Evolutionary conservation across 2,329 filamentous ascomycete genomes (phyloP).

Genomic region (Clonostachys chloroleuca): DNA sequence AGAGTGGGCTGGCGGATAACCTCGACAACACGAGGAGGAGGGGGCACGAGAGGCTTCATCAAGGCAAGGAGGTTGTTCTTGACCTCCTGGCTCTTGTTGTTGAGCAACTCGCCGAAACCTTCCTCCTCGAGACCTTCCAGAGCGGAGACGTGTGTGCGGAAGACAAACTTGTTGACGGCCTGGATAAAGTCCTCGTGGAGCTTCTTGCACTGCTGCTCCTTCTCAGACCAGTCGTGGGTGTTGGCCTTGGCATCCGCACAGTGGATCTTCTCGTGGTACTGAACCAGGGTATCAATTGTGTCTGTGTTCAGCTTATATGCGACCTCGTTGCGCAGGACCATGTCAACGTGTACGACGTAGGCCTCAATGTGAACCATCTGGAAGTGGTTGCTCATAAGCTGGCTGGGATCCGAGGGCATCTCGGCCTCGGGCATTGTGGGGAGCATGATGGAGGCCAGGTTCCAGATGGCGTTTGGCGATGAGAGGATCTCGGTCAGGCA

Average conservation of each 20-base stretch:
- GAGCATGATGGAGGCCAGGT: conserved; percentile 86
- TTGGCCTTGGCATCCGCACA: conserved; percentile 84
- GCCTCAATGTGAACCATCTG: conserved; percentile 91
- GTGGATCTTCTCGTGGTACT: conserved; percentile 95
- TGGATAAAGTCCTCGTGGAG: conserved; percentile 95
- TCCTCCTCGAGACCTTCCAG: conserved; percentile 96
- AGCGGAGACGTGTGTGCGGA: conserved; percentile 80
- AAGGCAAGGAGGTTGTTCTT: conserved; percentile 80
- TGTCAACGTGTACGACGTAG: conserved; percentile 98
- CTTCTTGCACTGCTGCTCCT: conserved; percentile 95
- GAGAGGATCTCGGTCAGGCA: conserved; percentile 94
- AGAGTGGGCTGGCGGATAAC: conserved; percentile 82
- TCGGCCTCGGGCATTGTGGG: conserved; percentile 85
- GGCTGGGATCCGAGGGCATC: conserved; percentile 76
- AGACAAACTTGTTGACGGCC: conserved; percentile 96
- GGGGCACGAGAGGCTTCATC: conserved; percentile 82
- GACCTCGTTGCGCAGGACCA: conserved; percentile 96
- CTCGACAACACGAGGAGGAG: conserved; percentile 84
- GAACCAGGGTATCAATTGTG: conserved; percentile 87
- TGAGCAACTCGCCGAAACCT: conserved; percentile 87
- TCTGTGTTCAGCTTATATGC: conserved; percentile 96
- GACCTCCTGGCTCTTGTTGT: conserved; percentile 88
- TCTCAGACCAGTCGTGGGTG: conserved; percentile 94
- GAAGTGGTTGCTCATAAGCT: conserved; percentile 81
- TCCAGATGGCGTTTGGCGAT: conserved; percentile 89